Base-by-base conservation (phyloP, 2,329 filamentous ascomycete species). In the Sporothrix sp. region DNA sequence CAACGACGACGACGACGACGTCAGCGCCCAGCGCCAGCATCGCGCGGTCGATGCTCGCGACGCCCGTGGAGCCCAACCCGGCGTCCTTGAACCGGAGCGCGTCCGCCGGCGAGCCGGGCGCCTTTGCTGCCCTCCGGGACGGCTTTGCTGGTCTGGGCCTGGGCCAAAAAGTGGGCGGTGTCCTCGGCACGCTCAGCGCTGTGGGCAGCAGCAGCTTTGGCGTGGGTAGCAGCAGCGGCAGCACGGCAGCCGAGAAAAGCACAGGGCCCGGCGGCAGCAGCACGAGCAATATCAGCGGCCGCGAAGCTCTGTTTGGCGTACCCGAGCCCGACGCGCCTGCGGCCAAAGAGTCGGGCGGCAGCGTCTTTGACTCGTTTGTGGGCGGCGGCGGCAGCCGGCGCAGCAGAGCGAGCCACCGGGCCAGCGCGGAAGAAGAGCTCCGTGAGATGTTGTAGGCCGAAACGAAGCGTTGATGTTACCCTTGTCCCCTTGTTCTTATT, bases 131-230 rank as follows among this genome's bases (percentile, higher is more conserved):
- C 4, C 37, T 60, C 27, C 52, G 56, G 16, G 58, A 56, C 25
- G 58, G 58, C 16, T 53, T 60, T 20, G 53, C 56, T 6, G 56
- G 56, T 1, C 47, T 60, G 3, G 56, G 55, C 7, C 46, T 60
- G 7, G 53, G 56, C 3, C 55, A 59, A 14, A 56, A 52, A 21
- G 46, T 60, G 14, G 57, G 57, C 20, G 57, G 52, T 10, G 58
- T 60, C 9, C n/a, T 60, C 1, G 53, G 54, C 27, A 57, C 56
- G 10, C 39, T 58, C 10, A 42, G 53, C n/a, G 46, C 40, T 2
- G 51, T 32, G 4, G 52, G 51, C 9, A 48, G 40, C 21, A 49
- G 43, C 30, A 38, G n/a, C 36, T 35, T 43, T n/a, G 38, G 37
- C 27, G 10, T 28, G 6, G 21, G 48, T n/a, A 30, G 35, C n/a